Percentiles rank a stretch among this genome's conserved stretches.
Conservation (phyloP, 768 basidiomycete species). For the Termitomyces sp. region DNA sequence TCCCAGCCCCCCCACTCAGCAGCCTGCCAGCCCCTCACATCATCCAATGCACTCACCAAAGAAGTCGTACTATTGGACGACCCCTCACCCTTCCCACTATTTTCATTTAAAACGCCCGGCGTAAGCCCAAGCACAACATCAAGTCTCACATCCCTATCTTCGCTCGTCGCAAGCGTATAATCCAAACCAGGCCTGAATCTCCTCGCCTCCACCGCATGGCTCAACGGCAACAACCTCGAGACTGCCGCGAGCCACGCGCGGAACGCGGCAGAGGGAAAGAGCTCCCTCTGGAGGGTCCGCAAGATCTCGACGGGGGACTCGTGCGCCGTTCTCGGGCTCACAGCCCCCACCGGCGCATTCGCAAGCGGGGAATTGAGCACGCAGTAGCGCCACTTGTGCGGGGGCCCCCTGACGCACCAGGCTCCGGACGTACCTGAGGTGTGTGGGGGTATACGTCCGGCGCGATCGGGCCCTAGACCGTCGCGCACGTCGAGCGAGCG, state of each 20-base stretch:
- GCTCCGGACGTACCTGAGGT: slow-evolving; percentile 48
- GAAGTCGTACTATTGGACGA: slow-evolving; percentile 22
- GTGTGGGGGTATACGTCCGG: slow-evolving; percentile 59
- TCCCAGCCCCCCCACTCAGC: slow-evolving; percentile 95
- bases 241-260: slow-evolving; percentile 83
- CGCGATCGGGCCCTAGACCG: slow-evolving; percentile 52
- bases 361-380: slow-evolving; percentile 41
- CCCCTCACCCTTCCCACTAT: slow-evolving; percentile 22
- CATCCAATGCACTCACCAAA: slow-evolving; percentile 22
- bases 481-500: slow-evolving; percentile 61
- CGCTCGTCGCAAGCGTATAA: slow-evolving; percentile 90
- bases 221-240: slow-evolving; percentile 65
- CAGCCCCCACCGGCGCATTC: slow-evolving; percentile 36
- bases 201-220: slow-evolving; percentile 73
- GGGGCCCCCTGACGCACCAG: slow-evolving; percentile 82
- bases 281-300: slow-evolving; percentile 65
- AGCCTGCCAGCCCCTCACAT: slow-evolving; percentile 53
- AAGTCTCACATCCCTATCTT: slow-evolving; percentile 73
- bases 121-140: slow-evolving; percentile 88
- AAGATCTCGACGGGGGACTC: slow-evolving; percentile 55
- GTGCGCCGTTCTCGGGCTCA: slow-evolving; percentile 48
- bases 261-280: slow-evolving; percentile 80
- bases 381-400: slow-evolving; percentile 94
- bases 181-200: slow-evolving; percentile 91
- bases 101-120: slow-evolving; percentile 39